Percentiles rank a stretch among this genome's conserved stretches.
Conservation (phyloP, 176 grass and related monocot genomes). For the Elaeis guineensis region DNA sequence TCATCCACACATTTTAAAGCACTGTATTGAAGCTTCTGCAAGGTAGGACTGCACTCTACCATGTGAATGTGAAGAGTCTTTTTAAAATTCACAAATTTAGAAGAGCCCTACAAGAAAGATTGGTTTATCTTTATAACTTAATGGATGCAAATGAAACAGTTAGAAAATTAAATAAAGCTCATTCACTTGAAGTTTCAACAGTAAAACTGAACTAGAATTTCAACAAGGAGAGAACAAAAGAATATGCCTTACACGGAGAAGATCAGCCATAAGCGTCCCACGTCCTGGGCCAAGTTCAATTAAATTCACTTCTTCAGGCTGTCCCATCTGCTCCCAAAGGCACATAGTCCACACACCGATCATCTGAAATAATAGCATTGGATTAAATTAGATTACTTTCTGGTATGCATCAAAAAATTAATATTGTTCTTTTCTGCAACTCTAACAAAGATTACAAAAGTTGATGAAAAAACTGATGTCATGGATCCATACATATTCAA, state of each 20-base stretch:
- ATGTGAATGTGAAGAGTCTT: constrained; percentile 77
- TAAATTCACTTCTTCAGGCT: constrained; percentile 70
- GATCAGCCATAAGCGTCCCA: constrained; percentile 81
- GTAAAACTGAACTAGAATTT: background rate
- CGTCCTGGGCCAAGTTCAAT: constrained; percentile 88
- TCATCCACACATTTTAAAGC: constrained; percentile 67
- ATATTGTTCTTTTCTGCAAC: too few species aligned
- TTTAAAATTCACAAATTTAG: constrained; percentile 66
- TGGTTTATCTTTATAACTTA: too few species aligned
- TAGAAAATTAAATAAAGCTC: too few species aligned
- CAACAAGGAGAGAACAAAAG: background rate
- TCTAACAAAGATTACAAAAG: too few species aligned
- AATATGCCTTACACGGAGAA: constrained; percentile 50
- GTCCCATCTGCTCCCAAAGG: constrained; percentile 91
- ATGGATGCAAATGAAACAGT: too few species aligned
- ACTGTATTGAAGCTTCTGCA: constrained; percentile 72
- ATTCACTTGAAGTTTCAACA: too few species aligned
- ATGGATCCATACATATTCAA: too few species aligned
- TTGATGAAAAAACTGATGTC: too few species aligned
- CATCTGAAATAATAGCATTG: constrained; percentile 37
- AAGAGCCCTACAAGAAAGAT: constrained; percentile 51
- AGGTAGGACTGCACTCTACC: constrained; percentile 77
- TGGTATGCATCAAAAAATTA: too few species aligned
- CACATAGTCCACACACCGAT: constrained; percentile 70
- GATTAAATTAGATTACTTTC: too few species aligned